These are phyloP conservation scores for Conticribra weissflogii DNA, from an alignment of 108 stramenopile species.

Conservation along the genomic window DNA sequence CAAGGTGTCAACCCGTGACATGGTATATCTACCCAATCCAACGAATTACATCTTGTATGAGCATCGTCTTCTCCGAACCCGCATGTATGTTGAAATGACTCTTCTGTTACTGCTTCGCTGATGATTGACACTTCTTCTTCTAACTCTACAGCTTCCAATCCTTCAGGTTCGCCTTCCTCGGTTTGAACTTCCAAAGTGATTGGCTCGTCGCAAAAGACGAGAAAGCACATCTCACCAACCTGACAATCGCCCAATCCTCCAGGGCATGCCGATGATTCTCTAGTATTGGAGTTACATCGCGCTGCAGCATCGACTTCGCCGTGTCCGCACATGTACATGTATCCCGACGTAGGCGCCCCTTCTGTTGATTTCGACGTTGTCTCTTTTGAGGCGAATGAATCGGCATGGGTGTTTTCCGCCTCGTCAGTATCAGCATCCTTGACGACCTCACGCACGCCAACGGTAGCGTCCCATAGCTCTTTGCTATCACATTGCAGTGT, in stretches of 20 bases:
- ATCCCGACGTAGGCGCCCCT: slow-evolving; percentile 5
- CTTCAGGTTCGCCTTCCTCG: neutral
- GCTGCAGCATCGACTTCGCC: slow-evolving; percentile 26
- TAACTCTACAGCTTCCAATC: too few relatives aligned
- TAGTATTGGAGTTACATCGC: slow-evolving; percentile 4
- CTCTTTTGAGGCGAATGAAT: neutral
- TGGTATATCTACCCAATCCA: slow-evolving; percentile 20
- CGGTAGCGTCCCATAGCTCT: slow-evolving; percentile 15
- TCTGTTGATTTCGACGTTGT: too few relatives aligned
- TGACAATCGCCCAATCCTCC: neutral
- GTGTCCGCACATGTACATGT: slow-evolving; percentile 24
- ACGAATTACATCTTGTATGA: slow-evolving; percentile 8
- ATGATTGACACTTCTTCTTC: neutral
- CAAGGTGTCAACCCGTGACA: slow-evolving; percentile 5
- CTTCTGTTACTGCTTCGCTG: neutral
- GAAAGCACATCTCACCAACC: slow-evolving; percentile 1
- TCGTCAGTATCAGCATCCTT: neutral
- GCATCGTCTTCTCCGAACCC: slow-evolving; percentile 29
- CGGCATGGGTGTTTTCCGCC: neutral
- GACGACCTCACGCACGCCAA: slow-evolving; percentile 8
- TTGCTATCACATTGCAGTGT: slow-evolving; percentile 17
- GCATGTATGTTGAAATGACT: slow-evolving; percentile 24
- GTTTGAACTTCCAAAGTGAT: neutral
- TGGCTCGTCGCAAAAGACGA: neutral
- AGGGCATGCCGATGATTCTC: neutral